Evolutionary conservation across 257 asterid genomes (phyloP), one percentile per base, ranked within the genome.

Genomic region (Anisodus tanguticus): DNA sequence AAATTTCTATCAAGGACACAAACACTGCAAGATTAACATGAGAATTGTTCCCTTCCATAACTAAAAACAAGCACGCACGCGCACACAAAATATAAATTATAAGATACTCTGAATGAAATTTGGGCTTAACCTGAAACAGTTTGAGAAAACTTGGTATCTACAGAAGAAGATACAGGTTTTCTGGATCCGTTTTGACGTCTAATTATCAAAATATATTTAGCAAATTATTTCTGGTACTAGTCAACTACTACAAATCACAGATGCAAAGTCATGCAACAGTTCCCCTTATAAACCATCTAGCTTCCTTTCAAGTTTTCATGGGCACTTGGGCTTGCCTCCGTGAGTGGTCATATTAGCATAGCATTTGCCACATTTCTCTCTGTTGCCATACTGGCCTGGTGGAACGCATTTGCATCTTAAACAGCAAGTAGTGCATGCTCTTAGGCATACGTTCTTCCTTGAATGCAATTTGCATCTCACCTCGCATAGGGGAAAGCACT

Each of bases 391-490:
- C 66, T 93, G 94, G 2, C 98, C 98, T 0, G 98, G 98, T 2
- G 98, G 98, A 12, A 93, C 97, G 26, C 98, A 95, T 82, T 95
- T 93, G 96, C 98, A 95, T 55, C 97, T 85, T 0, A 79, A 85
- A 31, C 98, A 95, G 89, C 98, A 95, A 0, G 98, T 90, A 83
- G 89, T 51, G 89, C 98, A 95, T 0, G 92, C 95, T 64, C 98
- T 91, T 87, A 89, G 6, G 91, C 98, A 95, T 1, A 88, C 17
- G 1, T 92, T 92, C 92, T 86, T 69, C 84, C 98, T 77, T 0
- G 93, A 91, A 68, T 91, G 95, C 0, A 86, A 45, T 83, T 85
- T 89, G 90, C 98, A 95, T 88, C 98, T 87, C 57, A 86, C 96
- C 74, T 1, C 17, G 41, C 98, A 95, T 16, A 85, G 81, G 15